Evolutionary conservation across 768 basidiomycete species (phyloP).

Genomic region (Amanita muscaria): DNA sequence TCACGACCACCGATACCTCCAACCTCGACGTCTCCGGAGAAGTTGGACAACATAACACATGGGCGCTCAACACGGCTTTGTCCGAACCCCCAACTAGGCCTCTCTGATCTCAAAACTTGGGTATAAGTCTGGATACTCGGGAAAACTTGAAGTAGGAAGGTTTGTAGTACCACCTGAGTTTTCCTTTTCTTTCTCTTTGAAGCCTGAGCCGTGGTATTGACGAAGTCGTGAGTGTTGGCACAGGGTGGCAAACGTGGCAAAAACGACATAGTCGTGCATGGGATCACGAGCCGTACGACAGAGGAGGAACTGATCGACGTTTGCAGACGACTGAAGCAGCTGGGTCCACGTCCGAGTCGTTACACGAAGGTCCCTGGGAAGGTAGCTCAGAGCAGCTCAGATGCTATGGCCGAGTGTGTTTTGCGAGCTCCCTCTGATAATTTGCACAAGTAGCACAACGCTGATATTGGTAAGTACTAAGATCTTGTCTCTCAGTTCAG

Average conservation of each 20-base stretch:
- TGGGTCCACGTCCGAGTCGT: too few relatives aligned
- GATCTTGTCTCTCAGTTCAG: too few relatives aligned
- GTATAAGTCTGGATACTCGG: slow-evolving; percentile 11
- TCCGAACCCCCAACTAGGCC: slow-evolving; percentile 6
- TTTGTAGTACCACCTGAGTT: slow-evolving; percentile 15
- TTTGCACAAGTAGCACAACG: too few relatives aligned
- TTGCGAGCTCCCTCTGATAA: too few relatives aligned
- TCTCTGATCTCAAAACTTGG: background rate
- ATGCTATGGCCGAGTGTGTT: slow-evolving; percentile 19
- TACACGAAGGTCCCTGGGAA: too few relatives aligned
- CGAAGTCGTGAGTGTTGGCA: background rate
- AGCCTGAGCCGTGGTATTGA: background rate
- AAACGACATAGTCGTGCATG: slow-evolving; percentile 33
- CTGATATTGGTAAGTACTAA: too few relatives aligned
- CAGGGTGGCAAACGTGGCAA: slow-evolving; percentile 27
- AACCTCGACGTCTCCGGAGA: background rate
- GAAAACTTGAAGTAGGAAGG: slow-evolving; percentile 12
- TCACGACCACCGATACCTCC: background rate
- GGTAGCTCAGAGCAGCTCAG: slow-evolving; percentile 60
- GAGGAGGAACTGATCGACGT: slow-evolving; percentile 45
- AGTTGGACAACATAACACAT: background rate
- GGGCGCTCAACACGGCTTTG: slow-evolving; percentile 6
- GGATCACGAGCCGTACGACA: slow-evolving; percentile 33
- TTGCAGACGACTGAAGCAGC: slow-evolving; percentile 48
- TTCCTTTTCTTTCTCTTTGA: background rate